These are phyloP conservation scores for Calonectria pseudoturangicola DNA, from an alignment of 2,329 filamentous ascomycete species.

Conservation along the genomic window DNA sequence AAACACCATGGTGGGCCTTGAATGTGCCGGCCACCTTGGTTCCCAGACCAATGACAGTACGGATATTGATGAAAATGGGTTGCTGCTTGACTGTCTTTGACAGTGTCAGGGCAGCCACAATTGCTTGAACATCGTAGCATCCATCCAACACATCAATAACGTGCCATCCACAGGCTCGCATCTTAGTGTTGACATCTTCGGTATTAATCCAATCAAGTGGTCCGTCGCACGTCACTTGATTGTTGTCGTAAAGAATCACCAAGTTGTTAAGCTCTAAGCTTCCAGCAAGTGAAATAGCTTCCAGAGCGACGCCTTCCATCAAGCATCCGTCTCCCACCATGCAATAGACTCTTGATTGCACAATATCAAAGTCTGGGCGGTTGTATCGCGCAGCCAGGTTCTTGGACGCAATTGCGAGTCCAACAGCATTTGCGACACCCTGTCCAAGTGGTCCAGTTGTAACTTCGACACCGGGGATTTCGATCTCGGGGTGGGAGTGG, in stretches of 20 bases:
- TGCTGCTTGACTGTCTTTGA: conserved; percentile 62
- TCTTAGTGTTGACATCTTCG: conserved; percentile 73
- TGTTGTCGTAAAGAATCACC: conserved; percentile 74
- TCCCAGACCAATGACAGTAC: conserved; percentile 73
- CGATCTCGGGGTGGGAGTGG: conserved; percentile 73
- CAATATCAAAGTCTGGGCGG: conserved; percentile 66
- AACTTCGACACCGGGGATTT: conserved; percentile 73
- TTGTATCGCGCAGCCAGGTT: conserved; percentile 71
- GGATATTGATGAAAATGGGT: conserved; percentile 75
- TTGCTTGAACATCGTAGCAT: conserved; percentile 66
- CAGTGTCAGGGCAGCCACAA: conserved; percentile 66
- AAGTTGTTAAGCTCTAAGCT: conserved; percentile 71
- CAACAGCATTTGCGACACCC: conserved; percentile 74
- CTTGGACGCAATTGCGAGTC: conserved; percentile 73
- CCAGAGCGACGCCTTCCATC: conserved; percentile 73
- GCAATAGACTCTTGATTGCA: conserved; percentile 71
- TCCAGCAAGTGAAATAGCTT: conserved; percentile 72
- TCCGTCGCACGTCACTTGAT: conserved; percentile 74
- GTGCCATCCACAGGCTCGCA: conserved; percentile 71
- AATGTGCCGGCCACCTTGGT: conserved; percentile 68
- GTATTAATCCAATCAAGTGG: conserved; percentile 70
- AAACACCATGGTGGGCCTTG: conserved; percentile 74
- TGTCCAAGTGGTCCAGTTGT: conserved; percentile 75
- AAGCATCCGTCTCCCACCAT: conserved; percentile 74
- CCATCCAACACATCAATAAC: conserved; percentile 71